phyloP scores from a whole-genome alignment of 2,329 filamentous ascomycete genomes.

The Neopestalotiopsis sp. region DNA sequence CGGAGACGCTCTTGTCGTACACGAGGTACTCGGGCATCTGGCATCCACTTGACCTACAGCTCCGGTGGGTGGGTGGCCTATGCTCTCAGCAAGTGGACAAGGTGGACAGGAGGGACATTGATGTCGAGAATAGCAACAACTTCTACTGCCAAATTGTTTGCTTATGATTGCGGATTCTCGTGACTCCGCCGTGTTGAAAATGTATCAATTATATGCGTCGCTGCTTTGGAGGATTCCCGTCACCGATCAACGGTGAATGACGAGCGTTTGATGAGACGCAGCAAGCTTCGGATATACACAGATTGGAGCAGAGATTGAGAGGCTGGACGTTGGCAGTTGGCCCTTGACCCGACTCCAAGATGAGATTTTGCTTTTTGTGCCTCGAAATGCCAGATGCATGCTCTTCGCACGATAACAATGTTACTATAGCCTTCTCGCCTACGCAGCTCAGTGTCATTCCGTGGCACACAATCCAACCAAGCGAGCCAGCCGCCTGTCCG shows the following conservation, averaged over 20 bases:
- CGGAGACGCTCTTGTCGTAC: too few species aligned
- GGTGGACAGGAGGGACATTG: not conserved
- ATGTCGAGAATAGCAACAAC: not conserved
- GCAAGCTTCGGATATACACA: not conserved
- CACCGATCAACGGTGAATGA: not conserved
- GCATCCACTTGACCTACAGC: not conserved
- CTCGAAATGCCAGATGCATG: not conserved
- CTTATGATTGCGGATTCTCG: not conserved
- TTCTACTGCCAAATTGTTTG: not conserved
- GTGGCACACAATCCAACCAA: not conserved
- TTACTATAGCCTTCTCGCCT: not conserved
- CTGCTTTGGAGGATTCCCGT: not conserved
- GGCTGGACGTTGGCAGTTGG: not conserved
- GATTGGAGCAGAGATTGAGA: too few species aligned
- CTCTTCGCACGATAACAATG: not conserved
- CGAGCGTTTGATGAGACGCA: not conserved
- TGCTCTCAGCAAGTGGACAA: not conserved
- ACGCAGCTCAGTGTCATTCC: not conserved
- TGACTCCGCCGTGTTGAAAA: not conserved
- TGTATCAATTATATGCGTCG: not conserved
- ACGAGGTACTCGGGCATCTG: not conserved
- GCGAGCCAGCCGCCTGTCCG: slow-evolving; percentile 5
- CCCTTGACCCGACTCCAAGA: not conserved
- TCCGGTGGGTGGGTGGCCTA: not conserved
- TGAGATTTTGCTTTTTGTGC: not conserved